phyloP scores from a whole-genome alignment of 2,329 filamentous ascomycete species.

The Pyrenophora tritici-repentis region DNA sequence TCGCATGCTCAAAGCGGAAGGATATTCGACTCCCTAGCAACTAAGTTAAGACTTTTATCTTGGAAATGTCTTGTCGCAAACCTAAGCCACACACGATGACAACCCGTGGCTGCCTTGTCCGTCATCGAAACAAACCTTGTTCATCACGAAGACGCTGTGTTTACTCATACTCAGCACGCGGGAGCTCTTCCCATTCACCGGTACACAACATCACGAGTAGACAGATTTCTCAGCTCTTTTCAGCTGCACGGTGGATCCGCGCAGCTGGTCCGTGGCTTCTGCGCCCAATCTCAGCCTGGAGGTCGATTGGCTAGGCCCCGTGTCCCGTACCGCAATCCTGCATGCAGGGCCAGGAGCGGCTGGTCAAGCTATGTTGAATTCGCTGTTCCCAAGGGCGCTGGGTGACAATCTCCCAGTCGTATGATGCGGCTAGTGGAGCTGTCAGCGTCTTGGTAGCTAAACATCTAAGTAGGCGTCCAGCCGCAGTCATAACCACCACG shows the following conservation, averaged over 20 bases:
- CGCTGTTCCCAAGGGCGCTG: not conserved
- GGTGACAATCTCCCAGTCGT: not conserved
- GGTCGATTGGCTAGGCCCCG: conserved; percentile 3
- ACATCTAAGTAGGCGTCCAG: not conserved
- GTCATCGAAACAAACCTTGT: no score
- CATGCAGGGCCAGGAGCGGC: not conserved
- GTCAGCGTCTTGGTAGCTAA: not conserved
- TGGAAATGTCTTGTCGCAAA: no score
- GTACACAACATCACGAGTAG: not conserved
- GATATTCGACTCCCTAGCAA: no score
- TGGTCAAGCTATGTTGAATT: conserved; percentile 3
- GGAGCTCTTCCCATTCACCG: not conserved
- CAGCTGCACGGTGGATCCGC: conserved; percentile 6
- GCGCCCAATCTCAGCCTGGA: conserved; percentile 1
- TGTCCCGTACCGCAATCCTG: conserved; percentile 1
- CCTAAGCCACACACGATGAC: not conserved
- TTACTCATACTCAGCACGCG: no score
- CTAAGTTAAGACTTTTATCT: no score
- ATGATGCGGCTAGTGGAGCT: not conserved
- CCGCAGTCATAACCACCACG: conserved; percentile 4
- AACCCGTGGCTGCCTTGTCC: not conserved
- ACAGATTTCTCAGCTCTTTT: not conserved
- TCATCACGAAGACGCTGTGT: no score
- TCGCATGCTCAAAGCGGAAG: not conserved
- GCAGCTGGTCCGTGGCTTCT: not conserved